phyloP scores from a whole-genome alignment of 441 rosid genomes.

The Brassica hybrid region DNA sequence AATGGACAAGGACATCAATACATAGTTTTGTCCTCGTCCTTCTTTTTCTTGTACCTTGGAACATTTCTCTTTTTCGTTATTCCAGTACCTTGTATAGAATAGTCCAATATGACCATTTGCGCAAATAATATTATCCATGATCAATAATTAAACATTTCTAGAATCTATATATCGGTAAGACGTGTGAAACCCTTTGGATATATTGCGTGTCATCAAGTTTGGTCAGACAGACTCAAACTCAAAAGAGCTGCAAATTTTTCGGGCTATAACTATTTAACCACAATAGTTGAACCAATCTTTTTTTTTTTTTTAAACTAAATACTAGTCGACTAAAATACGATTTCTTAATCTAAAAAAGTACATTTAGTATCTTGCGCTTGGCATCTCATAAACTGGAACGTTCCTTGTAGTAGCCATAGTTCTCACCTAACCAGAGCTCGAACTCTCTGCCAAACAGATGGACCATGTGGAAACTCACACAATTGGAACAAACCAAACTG shows the following conservation, averaged over 20 bases:
- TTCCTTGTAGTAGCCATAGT: background rate
- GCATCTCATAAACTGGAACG: background rate
- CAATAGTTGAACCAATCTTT: background rate
- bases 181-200: slow-evolving; percentile 5
- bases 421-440: too few species aligned
- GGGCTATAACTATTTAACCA: background rate
- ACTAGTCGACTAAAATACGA: background rate
- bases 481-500: background rate
- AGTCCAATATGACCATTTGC: slow-evolving; percentile 29
- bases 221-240: too few species aligned
- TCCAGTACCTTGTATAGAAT: slow-evolving; percentile 11
- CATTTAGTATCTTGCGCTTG: background rate
- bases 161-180: background rate
- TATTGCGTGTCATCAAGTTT: background rate
- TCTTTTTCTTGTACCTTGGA: background rate
- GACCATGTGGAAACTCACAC: too few species aligned
- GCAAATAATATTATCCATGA: slow-evolving; percentile 23
- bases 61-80: slow-evolving; percentile 16
- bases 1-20: slow-evolving; percentile 34
- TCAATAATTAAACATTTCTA: slow-evolving; percentile 5
- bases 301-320: background rate
- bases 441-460: too few species aligned
- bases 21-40: slow-evolving; percentile 9
- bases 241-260: background rate
- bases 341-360: background rate